A percentile compares a stretch with the other conserved stretches of the same genome.
phyloP scores from a whole-genome alignment of 805 yeast species.

The Starmerella gropengiesseri region DNA sequence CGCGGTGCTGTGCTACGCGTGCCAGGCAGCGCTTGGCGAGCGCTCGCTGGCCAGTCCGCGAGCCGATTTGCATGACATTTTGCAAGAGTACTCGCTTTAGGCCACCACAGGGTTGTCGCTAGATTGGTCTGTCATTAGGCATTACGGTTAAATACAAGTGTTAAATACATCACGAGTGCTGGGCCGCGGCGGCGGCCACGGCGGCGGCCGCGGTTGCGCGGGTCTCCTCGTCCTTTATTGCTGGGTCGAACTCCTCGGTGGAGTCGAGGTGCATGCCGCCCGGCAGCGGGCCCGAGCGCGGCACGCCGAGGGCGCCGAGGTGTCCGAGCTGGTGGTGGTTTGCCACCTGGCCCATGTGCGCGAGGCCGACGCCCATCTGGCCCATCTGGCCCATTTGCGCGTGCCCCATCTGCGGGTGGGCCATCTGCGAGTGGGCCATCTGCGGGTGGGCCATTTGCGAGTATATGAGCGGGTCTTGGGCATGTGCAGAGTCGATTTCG shows the following conservation, averaged over 20 bases:
- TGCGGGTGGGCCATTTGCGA: too few species aligned
- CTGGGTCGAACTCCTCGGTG: constrained; percentile 14
- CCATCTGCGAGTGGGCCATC: too few species aligned
- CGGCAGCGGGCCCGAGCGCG: constrained; percentile 6
- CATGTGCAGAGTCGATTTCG: constrained; percentile 2
- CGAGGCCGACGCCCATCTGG: constrained; percentile 3
- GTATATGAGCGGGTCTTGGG: constrained; percentile 4
- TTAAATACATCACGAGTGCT: too few species aligned
- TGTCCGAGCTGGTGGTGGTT: constrained; percentile 2
- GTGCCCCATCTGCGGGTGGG: too few species aligned
- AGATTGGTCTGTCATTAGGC: too few species aligned
- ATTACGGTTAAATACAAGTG: too few species aligned
- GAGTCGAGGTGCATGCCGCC: constrained; percentile 7
- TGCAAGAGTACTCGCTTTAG: background rate
- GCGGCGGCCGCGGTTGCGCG: constrained; percentile 11
- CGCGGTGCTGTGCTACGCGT: constrained; percentile 23
- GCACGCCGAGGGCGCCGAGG: constrained; percentile 6
- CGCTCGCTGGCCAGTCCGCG: background rate
- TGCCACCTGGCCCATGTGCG: constrained; percentile 3
- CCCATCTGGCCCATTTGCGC: too few species aligned
- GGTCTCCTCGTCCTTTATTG: constrained; percentile 14
- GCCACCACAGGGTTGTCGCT: too few species aligned
- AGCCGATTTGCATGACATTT: constrained; percentile 3
- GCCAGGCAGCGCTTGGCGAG: constrained; percentile 13
- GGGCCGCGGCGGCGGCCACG: constrained; percentile 5